Conservation (phyloP, 2,329 filamentous ascomycete genomes). For the Fusarium sp. region DNA sequence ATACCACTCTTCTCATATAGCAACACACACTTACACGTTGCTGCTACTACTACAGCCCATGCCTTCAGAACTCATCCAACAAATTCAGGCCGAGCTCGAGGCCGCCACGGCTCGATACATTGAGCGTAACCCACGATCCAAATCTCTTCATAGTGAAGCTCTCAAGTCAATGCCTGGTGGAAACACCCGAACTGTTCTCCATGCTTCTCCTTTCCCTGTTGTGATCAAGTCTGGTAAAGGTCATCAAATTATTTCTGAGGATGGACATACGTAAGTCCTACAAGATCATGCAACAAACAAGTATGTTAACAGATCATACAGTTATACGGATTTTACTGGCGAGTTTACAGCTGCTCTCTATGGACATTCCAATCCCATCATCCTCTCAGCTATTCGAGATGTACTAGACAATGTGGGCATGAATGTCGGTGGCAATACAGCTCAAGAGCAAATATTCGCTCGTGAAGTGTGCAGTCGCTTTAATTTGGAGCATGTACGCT, state of each 20-base stretch:
- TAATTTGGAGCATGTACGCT: slow-evolving; percentile 66
- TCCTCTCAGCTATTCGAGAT: slow-evolving; percentile 61
- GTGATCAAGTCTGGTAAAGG: slow-evolving; percentile 54
- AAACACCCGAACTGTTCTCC: slow-evolving; percentile 60
- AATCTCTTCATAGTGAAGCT: slow-evolving; percentile 55
- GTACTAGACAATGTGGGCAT: slow-evolving; percentile 62
- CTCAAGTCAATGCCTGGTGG: slow-evolving; percentile 57
- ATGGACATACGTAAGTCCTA: slow-evolving; percentile 53
- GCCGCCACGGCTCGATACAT: slow-evolving; percentile 52
- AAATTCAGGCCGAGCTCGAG: slow-evolving; percentile 48
- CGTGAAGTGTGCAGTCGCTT: slow-evolving; percentile 66
- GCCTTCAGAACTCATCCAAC: slow-evolving; percentile 34
- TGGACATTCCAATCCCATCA: slow-evolving; percentile 71
- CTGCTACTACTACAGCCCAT: slow-evolving; percentile 10
- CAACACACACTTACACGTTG: neutral
- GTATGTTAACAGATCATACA: slow-evolving; percentile 26
- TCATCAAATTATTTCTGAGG: slow-evolving; percentile 56
- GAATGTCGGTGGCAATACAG: slow-evolving; percentile 66
- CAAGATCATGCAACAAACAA: too few species aligned
- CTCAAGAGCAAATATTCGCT: slow-evolving; percentile 65
- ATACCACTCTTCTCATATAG: neutral
- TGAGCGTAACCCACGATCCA: slow-evolving; percentile 55
- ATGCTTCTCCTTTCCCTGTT: slow-evolving; percentile 60
- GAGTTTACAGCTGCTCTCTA: slow-evolving; percentile 75
- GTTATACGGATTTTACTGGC: slow-evolving; percentile 70